Evolutionary conservation across 2,329 filamentous ascomycete species (phyloP), one percentile per base, ranked within the genome.

Genomic region (Microsporum audouinii): DNA sequence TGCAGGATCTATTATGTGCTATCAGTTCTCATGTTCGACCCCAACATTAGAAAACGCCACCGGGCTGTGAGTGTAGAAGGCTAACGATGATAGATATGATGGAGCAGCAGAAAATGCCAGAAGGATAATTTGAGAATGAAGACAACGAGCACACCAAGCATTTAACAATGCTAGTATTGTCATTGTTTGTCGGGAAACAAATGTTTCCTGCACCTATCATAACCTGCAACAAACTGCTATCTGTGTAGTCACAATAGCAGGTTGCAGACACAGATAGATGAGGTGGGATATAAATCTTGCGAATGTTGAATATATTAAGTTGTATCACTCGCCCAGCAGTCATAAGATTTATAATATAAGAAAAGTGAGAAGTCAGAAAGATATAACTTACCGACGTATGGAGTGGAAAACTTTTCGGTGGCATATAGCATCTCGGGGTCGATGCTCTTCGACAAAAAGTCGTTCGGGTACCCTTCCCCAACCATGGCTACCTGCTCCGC

Each of bases 401-500:
- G 70, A 67, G 73, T 72, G 27, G 74, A 67, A 63, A 78, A 73
- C 61, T 79, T 79, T 63, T 76, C 73, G 38, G 72, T 70, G 29
- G 73, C 72, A 65, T 77, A 73, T 23, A 72, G 67, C 60, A 71
- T 58, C 6, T 78, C 75, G 62, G 76, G 64, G 63, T 79, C 74
- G 68, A 80, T 66, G 60, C 71, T 73, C 53, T 70, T 71, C 45
- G 76, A 75, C 51, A 78, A 71, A 62, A 81, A 78, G 38, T 81
- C 77, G 62, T 78, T 78, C 58, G 82, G 76, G 69, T 84, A 83
- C 57, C 80, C 74, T 68, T 88, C 82, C 45, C 79, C 75, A 65
- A 81, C 77, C 64, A 88, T 82, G 64, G 89, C 87, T 68, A 79
- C 76, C 34, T 86, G 85, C 65, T 81, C 83, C 60, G 87, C 77